A percentile compares a stretch with the other conserved stretches of the same genome.
Conservation (phyloP, 495 filamentous ascomycete species). For the Hypoxylon trugodes region DNA sequence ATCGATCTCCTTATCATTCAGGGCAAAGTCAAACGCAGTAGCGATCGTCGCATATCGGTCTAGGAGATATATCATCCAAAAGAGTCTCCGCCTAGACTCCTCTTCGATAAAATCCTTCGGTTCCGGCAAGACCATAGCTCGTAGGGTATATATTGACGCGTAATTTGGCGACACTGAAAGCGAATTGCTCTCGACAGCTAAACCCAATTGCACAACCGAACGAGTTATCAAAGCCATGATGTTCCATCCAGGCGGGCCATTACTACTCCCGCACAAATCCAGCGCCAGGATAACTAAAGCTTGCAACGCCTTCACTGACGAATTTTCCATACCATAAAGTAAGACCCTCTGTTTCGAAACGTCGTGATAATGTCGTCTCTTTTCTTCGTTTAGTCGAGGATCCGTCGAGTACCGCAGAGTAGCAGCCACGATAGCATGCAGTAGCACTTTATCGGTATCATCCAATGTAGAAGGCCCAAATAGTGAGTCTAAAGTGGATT, state of each 20-base stretch:
- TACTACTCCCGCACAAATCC: slow-evolving; percentile 79
- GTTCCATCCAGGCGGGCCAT: slow-evolving; percentile 89
- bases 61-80: slow-evolving; percentile 93
- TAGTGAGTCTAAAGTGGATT: slow-evolving; percentile 79
- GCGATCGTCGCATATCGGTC: slow-evolving; percentile 89
- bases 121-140: slow-evolving; percentile 82
- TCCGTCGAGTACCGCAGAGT: slow-evolving; percentile 84
- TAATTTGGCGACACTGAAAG: slow-evolving; percentile 76
- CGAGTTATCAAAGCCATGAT: slow-evolving; percentile 85
- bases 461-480: slow-evolving; percentile 79
- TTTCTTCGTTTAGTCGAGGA: slow-evolving; percentile 71
- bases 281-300: slow-evolving; percentile 84
- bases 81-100: slow-evolving; percentile 79
- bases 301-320: slow-evolving; percentile 85
- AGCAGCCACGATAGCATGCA: slow-evolving; percentile 88
- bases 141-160: slow-evolving; percentile 82
- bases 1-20: slow-evolving; percentile 89
- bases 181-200: slow-evolving; percentile 81
- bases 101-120: slow-evolving; percentile 87
- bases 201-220: slow-evolving; percentile 82
- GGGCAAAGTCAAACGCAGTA: slow-evolving; percentile 87
- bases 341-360: slow-evolving; percentile 85
- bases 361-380: slow-evolving; percentile 75
- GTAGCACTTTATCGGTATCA: slow-evolving; percentile 80
- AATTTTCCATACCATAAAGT: slow-evolving; percentile 84